phyloP scores from a whole-genome alignment of 495 filamentous ascomycete species.

The Hypoxylon cercidicola region DNA sequence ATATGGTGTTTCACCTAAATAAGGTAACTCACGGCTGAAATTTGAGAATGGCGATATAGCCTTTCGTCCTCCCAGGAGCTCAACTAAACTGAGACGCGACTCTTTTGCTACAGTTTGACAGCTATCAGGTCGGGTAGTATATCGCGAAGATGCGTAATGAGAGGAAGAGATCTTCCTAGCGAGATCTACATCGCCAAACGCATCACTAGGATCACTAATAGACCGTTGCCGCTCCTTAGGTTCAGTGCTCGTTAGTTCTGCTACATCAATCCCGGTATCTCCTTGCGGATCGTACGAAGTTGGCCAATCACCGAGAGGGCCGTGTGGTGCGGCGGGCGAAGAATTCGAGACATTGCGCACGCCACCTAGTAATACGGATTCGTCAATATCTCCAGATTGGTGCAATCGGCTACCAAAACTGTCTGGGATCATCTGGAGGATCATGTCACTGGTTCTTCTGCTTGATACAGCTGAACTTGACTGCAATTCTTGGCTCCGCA shows the following conservation, averaged over 20 bases:
- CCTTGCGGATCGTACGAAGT: background rate
- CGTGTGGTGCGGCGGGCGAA: background rate
- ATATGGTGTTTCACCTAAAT: background rate
- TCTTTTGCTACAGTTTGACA: slow-evolving; percentile 30
- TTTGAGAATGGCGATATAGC: slow-evolving; percentile 20
- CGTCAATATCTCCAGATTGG: slow-evolving; percentile 8
- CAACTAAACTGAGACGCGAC: slow-evolving; percentile 29
- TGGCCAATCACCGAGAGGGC: background rate
- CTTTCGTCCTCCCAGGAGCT: slow-evolving; percentile 30
- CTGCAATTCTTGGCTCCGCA: slow-evolving; percentile 53
- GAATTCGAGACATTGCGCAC: background rate
- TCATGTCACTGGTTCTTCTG: slow-evolving; percentile 43
- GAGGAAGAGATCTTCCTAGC: slow-evolving; percentile 34
- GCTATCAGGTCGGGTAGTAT: slow-evolving; percentile 39
- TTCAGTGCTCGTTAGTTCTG: background rate
- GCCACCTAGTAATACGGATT: background rate
- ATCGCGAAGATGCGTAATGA: slow-evolving; percentile 39
- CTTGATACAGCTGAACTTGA: slow-evolving; percentile 43
- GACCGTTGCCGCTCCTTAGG: background rate
- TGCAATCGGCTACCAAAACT: slow-evolving; percentile 2
- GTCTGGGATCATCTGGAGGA: slow-evolving; percentile 35
- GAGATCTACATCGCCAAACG: slow-evolving; percentile 9
- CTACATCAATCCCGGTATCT: background rate
- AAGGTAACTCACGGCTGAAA: slow-evolving; percentile 32
- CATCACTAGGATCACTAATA: background rate